Evolutionary conservation across 2,329 filamentous ascomycete genomes (phyloP).

Genomic region (Aspergillus cejpii): DNA sequence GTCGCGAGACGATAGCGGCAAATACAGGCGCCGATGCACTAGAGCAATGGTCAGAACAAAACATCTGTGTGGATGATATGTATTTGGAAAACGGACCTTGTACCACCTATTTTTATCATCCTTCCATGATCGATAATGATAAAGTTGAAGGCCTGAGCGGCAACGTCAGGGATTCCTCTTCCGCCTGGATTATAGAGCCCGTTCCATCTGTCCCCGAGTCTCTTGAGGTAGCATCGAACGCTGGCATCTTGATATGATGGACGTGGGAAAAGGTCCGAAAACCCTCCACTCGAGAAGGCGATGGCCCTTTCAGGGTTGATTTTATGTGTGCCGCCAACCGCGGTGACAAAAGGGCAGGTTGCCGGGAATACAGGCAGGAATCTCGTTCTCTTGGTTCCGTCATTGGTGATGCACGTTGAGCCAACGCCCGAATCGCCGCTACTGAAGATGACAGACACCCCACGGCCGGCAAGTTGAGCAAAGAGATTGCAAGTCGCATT

Average conservation of each 20-base stretch:
- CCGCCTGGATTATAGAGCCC: slow-evolving; percentile 48
- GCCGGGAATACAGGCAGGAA: slow-evolving; percentile 53
- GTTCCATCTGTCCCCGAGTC: slow-evolving; percentile 38
- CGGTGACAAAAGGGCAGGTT: slow-evolving; percentile 57
- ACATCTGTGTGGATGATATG: background rate
- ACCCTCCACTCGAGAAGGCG: slow-evolving; percentile 49
- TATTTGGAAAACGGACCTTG: slow-evolving; percentile 28
- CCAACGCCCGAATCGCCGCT: slow-evolving; percentile 60
- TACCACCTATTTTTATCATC: slow-evolving; percentile 42
- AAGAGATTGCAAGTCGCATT: slow-evolving; percentile 57
- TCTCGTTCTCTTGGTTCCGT: slow-evolving; percentile 47
- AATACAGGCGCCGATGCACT: slow-evolving; percentile 57
- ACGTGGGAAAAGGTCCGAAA: slow-evolving; percentile 45
- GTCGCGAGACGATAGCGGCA: slow-evolving; percentile 55
- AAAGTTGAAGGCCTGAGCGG: slow-evolving; percentile 49
- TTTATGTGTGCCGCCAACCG: slow-evolving; percentile 54
- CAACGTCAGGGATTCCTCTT: slow-evolving; percentile 56
- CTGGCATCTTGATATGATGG: slow-evolving; percentile 44
- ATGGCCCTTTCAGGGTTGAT: slow-evolving; percentile 49
- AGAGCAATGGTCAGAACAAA: background rate
- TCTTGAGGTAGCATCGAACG: slow-evolving; percentile 41
- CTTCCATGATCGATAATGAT: slow-evolving; percentile 36
- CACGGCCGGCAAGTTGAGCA: slow-evolving; percentile 58
- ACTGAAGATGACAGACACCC: slow-evolving; percentile 60
- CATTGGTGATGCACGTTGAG: slow-evolving; percentile 49